phyloP scores from a whole-genome alignment of 805 yeast species.

The Saccharomyces paradoxus region DNA sequence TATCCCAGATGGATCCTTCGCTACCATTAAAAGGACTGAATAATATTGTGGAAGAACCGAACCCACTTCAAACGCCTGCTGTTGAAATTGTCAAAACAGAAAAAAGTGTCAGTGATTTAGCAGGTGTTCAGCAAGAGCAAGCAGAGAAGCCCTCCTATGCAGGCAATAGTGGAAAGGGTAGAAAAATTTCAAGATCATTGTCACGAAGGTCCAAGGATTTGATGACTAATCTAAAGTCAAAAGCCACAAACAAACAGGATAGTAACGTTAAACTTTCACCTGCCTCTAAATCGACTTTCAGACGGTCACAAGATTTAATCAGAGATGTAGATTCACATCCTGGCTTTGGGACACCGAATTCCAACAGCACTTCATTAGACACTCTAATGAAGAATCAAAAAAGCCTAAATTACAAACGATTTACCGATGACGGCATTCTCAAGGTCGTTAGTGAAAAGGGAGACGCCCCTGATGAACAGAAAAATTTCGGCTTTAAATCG shows the following conservation, averaged over 20 bases:
- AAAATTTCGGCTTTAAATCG: neutral
- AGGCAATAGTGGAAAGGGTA: neutral
- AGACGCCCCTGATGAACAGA: neutral
- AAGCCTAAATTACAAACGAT: neutral
- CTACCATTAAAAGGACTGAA: neutral
- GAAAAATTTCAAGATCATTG: conserved; percentile 26
- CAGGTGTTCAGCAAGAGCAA: neutral
- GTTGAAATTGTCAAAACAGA: neutral
- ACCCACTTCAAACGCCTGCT: neutral
- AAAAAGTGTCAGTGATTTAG: neutral
- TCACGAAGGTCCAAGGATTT: conserved; percentile 28
- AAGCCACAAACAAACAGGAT: conserved; percentile 1
- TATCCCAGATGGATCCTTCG: neutral
- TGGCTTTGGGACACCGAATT: neutral
- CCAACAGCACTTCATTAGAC: neutral
- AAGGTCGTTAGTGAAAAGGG: neutral
- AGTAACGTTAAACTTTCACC: neutral
- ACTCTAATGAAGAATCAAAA: neutral
- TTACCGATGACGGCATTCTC: neutral
- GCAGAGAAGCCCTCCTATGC: neutral
- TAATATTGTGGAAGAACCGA: neutral
- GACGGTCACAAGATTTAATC: neutral
- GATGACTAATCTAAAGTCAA: conserved; percentile 19
- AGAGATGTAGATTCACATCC: conserved; percentile 1
- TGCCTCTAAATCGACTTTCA: neutral